phyloP scores from a whole-genome alignment of 495 filamentous ascomycete genomes.

The Aspergillus haitiensis region DNA sequence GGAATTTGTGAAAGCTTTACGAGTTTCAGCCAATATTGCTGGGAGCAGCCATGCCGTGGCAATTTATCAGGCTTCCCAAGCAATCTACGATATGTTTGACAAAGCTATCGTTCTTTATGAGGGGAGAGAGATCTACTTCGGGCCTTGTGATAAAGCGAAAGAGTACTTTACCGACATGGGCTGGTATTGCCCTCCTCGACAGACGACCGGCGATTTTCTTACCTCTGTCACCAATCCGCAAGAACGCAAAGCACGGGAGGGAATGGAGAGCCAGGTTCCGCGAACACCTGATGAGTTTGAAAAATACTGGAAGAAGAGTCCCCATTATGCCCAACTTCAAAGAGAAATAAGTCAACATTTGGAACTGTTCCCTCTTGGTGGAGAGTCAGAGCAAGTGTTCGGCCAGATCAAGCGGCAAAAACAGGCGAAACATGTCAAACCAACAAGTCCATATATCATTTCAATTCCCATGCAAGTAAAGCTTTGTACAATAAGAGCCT shows the following conservation, averaged over 20 bases:
- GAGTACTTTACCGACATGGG: constrained; percentile 63
- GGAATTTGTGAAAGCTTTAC: constrained; percentile 67
- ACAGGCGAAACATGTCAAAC: constrained; percentile 46
- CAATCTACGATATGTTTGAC: constrained; percentile 71
- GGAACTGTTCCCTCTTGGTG: constrained; percentile 36
- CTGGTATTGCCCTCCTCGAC: constrained; percentile 57
- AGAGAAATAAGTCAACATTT: constrained; percentile 53
- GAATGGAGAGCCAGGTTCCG: constrained; percentile 64
- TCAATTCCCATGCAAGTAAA: constrained; percentile 49
- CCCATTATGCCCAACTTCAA: constrained; percentile 48
- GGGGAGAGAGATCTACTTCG: constrained; percentile 68
- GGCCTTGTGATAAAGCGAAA: constrained; percentile 56
- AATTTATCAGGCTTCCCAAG: constrained; percentile 82
- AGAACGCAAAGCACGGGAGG: constrained; percentile 59
- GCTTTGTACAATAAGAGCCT: constrained; percentile 52
- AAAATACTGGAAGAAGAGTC: constrained; percentile 57
- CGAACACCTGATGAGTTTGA: constrained; percentile 72
- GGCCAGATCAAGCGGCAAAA: constrained; percentile 33
- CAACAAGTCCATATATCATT: constrained; percentile 48
- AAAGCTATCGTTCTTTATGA: constrained; percentile 64
- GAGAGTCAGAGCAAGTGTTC: constrained; percentile 34
- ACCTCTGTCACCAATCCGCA: constrained; percentile 69
- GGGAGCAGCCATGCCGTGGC: constrained; percentile 77
- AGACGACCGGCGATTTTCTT: constrained; percentile 70
- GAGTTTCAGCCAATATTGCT: constrained; percentile 70